Conservation (phyloP, 495 filamentous ascomycete genomes). For the Clavariopsis aquatica region DNA sequence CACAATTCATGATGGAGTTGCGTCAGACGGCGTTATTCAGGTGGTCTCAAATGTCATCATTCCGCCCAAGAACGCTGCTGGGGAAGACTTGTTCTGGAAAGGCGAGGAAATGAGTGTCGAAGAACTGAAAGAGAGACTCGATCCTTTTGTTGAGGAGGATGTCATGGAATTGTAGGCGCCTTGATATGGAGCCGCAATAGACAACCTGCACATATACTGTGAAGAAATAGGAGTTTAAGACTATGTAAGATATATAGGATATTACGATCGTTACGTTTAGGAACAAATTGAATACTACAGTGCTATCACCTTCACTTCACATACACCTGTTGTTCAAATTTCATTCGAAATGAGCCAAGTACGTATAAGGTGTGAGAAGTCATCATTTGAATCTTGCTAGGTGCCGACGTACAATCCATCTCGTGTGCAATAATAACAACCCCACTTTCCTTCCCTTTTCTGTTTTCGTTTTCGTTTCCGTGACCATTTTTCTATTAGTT, state of each 20-base stretch:
- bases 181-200: not conserved
- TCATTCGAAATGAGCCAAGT: not conserved
- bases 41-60: slow-evolving; percentile 69
- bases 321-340: not conserved
- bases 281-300: not conserved
- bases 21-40: slow-evolving; percentile 75
- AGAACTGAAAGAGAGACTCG: slow-evolving; percentile 62
- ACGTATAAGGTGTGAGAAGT: too few relatives aligned
- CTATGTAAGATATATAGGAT: not conserved
- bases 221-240: not conserved
- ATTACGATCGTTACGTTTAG: not conserved
- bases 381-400: too few relatives aligned
- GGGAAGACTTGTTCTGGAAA: slow-evolving; percentile 42
- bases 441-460: too few relatives aligned
- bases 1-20: slow-evolving; percentile 64
- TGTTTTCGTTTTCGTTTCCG: too few relatives aligned
- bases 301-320: not conserved
- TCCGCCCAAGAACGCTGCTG: slow-evolving; percentile 62
- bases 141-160: slow-evolving; percentile 47
- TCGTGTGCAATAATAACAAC: too few relatives aligned
- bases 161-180: not conserved
- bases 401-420: too few relatives aligned
- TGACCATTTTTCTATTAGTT: too few relatives aligned
- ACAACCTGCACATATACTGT: not conserved
- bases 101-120: slow-evolving; percentile 62